Base-by-base conservation (phyloP, 2,329 filamentous ascomycete species). In the Hypoxylon sp. region DNA sequence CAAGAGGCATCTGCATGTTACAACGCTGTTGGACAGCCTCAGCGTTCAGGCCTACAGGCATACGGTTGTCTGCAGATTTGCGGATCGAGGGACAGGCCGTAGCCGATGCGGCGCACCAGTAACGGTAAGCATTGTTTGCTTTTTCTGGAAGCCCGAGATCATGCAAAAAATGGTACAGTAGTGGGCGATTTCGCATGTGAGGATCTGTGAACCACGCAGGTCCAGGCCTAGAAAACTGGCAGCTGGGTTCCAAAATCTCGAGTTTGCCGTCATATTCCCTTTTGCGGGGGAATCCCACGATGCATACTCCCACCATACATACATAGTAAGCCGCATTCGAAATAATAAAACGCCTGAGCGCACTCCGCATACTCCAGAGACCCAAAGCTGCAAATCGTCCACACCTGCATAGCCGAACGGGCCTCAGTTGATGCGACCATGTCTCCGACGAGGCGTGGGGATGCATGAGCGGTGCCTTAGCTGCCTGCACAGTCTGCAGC, bases 401-500 rank as follows among this genome's bases (percentile, higher is more conserved):
- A 65, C 68, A 73, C 72, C 73, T 74, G 74, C 74, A 75, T 74
- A 74, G 70, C 73, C 71, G 71, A 71, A 68, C 59, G 64, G 74
- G 73, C 70, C 73, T 73, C 71, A 64, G 63, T 70, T 69, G 56
- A 72, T 76, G 74, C 74, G 74, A 70, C 74, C 74, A 70, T 71
- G 71, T 72, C 69, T 75, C 74, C 74, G 74, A 75, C 69, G 70
- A 71, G 68, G 70, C 71, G 71, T 72, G 70, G 71, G 71, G 70
- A 74, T 72, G 73, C 69, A 74, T 72, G 64, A 68, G 59, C 66
- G 66, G 67, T 70, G 68, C 68, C 61, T 68, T 71, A 73, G 51
- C 54, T 68, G 38, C 55, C 58, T 51, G 58, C 49, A 45, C 61
- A 65, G 64, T 70, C 65, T 68, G 68, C 69, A 65, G 64, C 26